A percentile compares a stretch with the other conserved stretches of the same genome.
These are phyloP conservation scores for Metschnikowia lochheadii DNA, from an alignment of 805 yeast genomes.

Conservation along the genomic window DNA sequence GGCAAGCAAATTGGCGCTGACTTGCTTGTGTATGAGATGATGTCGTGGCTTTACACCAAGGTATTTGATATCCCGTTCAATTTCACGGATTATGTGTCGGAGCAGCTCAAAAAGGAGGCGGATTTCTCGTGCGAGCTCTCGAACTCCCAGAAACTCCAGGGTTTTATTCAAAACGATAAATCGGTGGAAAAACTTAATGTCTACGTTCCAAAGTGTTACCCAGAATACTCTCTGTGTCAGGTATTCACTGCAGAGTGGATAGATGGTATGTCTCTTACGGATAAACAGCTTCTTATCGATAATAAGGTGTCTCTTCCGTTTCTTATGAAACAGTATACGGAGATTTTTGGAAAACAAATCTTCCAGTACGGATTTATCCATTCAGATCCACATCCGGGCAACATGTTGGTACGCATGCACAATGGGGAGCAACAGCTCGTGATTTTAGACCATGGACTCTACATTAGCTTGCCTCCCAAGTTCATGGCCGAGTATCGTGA, in stretches of 20 bases:
- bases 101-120: slow-evolving; percentile 56
- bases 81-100: slow-evolving; percentile 53
- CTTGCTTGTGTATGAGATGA: slow-evolving; percentile 50
- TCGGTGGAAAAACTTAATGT: slow-evolving; percentile 37
- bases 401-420: slow-evolving; percentile 51
- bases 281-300: slow-evolving; percentile 38
- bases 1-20: slow-evolving; percentile 58
- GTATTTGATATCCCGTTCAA: slow-evolving; percentile 63
- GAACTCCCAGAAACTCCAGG: slow-evolving; percentile 45
- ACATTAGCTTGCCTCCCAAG: slow-evolving; percentile 47
- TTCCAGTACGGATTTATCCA: slow-evolving; percentile 67
- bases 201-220: slow-evolving; percentile 53
- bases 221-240: slow-evolving; percentile 42
- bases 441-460: slow-evolving; percentile 72
- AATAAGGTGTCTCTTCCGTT: slow-evolving; percentile 34
- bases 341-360: slow-evolving; percentile 53
- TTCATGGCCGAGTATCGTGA: slow-evolving; percentile 55
- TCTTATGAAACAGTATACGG: slow-evolving; percentile 49
- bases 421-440: slow-evolving; percentile 52
- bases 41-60: slow-evolving; percentile 50
- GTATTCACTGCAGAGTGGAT: slow-evolving; percentile 73
- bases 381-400: slow-evolving; percentile 82
- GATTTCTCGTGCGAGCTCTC: slow-evolving; percentile 54
- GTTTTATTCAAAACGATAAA: slow-evolving; percentile 39
- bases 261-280: slow-evolving; percentile 60